Base-by-base conservation (phyloP, 2,329 filamentous ascomycete species). In the Pseudogymnoascus pannorum region DNA sequence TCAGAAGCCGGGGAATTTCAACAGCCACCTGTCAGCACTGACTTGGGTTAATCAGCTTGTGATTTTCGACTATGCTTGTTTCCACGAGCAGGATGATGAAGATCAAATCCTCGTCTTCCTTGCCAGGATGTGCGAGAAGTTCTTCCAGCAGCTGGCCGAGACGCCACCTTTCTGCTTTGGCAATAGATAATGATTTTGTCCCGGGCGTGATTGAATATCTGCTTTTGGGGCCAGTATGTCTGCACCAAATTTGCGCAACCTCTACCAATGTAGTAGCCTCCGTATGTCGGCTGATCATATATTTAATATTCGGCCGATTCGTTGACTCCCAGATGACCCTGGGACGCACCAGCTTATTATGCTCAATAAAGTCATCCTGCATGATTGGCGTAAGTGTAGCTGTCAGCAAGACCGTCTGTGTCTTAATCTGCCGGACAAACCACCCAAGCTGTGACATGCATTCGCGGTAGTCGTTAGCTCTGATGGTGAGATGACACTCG, bases 161-260 rank as follows among this genome's bases (percentile, higher is more conserved):
- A 65, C 33, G 5, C 42, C 33, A 14, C n/a, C n/a, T n/a, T n/a
- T 40, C 35, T 16, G 11, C 51, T 66, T 24, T 31, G 20, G 42
- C 16, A 65, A 33, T 65, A 66, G 16, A 66, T 58, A 24, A 66
- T 65, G 36, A 65, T 64, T 57, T 65, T 65, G 40, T 66, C 61
- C 31, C 24, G 29, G 16, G 24, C 26, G 9, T 62, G 29, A 29
- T 64, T 26, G 38, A 62, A 62, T 1, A 63, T 51, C 59, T 62
- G 20, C 38, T 54, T 7, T 26, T 38, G 14, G 5, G 40, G 57
- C 60, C n/a, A 65, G 36, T 33, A 64, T 57, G 20, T 29, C 14
- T 57, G 40, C 16, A 65, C 42, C 11, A 64, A 26, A n/a, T 59
- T 18, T 16, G 58, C 48, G 57, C 58, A 18, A 51, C 62, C 29